These are phyloP conservation scores for Myxozyma sirexii DNA, from an alignment of 805 yeast genomes.

Conservation along the genomic window DNA sequence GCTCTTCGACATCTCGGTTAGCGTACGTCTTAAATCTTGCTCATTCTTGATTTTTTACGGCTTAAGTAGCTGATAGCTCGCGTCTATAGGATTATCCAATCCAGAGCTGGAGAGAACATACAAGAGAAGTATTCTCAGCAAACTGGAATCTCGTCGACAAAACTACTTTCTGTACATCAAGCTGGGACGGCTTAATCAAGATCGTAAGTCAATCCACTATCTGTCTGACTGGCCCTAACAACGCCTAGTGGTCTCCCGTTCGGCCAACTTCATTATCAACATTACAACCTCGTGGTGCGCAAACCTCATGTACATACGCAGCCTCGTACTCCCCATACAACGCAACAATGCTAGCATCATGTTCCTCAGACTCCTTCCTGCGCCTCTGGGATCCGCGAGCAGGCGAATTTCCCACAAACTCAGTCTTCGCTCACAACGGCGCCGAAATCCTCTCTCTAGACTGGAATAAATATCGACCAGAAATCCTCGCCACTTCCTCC, in stretches of 20 bases:
- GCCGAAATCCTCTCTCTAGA: slow-evolving; percentile 80
- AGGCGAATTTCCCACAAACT: slow-evolving; percentile 58
- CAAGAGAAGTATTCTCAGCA: slow-evolving; percentile 70
- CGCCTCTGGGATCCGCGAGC: slow-evolving; percentile 83
- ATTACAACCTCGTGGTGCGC: slow-evolving; percentile 39
- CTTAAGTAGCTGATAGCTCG: not conserved
- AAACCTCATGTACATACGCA: slow-evolving; percentile 36
- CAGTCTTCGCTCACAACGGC: slow-evolving; percentile 74
- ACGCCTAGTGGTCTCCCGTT: slow-evolving; percentile 62
- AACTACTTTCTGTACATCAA: slow-evolving; percentile 67
- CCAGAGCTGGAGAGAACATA: slow-evolving; percentile 74
- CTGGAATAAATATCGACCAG: slow-evolving; percentile 85
- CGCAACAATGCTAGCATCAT: slow-evolving; percentile 66
- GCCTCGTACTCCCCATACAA: slow-evolving; percentile 63
- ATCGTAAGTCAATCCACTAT: slow-evolving; percentile 39
- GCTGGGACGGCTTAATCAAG: slow-evolving; percentile 92
- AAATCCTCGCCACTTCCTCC: slow-evolving; percentile 85
- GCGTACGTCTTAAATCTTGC: slow-evolving; percentile 4
- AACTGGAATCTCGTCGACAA: slow-evolving; percentile 76
- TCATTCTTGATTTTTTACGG: not conserved
- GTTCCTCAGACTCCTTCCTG: slow-evolving; percentile 71
- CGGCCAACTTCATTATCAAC: slow-evolving; percentile 64
- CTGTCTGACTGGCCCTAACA: not conserved
- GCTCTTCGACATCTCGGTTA: slow-evolving; percentile 67
- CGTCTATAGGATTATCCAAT: slow-evolving; percentile 60